Evolutionary conservation across 345 rosid genomes (phyloP).

Genomic region (Tarenaya hassleriana): DNA sequence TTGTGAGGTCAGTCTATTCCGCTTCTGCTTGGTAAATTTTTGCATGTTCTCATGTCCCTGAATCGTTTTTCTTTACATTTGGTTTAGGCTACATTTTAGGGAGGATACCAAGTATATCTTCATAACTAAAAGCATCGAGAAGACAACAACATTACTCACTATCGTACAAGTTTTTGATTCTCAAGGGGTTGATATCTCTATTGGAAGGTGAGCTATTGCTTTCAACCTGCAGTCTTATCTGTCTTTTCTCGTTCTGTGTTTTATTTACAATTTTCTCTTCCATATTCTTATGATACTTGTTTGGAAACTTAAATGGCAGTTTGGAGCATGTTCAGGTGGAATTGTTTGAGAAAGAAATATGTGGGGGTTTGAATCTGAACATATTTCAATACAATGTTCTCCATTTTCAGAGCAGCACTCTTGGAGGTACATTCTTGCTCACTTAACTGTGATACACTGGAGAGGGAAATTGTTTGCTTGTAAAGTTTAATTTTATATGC

Average conservation of each 20-base stretch:
- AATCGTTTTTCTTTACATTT: constrained; percentile 7
- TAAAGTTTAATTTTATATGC: not conserved
- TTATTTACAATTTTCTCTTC: constrained; percentile 8
- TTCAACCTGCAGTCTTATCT: not conserved
- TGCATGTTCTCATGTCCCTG: constrained; percentile 11
- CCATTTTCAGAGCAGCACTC: constrained; percentile 39
- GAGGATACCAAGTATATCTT: constrained; percentile 53
- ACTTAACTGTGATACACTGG: constrained; percentile 1
- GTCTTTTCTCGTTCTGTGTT: constrained; percentile 8
- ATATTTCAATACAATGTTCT: constrained; percentile 69
- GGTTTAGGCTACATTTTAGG: constrained; percentile 48
- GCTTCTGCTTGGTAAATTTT: constrained; percentile 15
- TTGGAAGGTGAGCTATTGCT: constrained; percentile 54
- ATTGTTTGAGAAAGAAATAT: constrained; percentile 69
- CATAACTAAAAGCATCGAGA: constrained; percentile 58
- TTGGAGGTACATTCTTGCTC: constrained; percentile 46
- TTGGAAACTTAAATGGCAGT: constrained; percentile 67
- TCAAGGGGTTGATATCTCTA: constrained; percentile 29
- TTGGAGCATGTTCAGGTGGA: constrained; percentile 85
- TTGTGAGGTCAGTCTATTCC: constrained; percentile 62
- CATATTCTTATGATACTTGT: constrained; percentile 31
- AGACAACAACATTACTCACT: constrained; percentile 54
- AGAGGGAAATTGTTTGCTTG: constrained; percentile 8
- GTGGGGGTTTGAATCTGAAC: constrained; percentile 53
- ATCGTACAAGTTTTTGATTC: constrained; percentile 44